Base-by-base conservation (phyloP, 2,329 filamentous ascomycete genomes). In the Sodiomyces alkalinus region DNA sequence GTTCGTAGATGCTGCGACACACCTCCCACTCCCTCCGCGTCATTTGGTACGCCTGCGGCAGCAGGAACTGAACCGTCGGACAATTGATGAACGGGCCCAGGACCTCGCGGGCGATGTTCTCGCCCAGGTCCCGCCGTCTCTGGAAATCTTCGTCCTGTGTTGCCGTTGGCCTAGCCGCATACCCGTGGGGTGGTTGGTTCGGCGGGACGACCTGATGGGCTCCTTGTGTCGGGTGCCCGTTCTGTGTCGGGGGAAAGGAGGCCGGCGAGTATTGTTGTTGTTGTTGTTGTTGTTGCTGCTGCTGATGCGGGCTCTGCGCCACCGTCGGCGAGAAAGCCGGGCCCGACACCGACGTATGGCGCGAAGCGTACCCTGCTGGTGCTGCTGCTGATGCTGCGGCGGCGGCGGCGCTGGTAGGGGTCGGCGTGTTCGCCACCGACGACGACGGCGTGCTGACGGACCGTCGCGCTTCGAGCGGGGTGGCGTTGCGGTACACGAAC, bases 401-500 rank as follows among this genome's bases (percentile, higher is more conserved):
- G n/a, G n/a, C n/a, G n/a, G n/a, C n/a, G n/a, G n/a, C n/a, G n/a
- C n/a, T n/a, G n/a, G 52, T 46, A 0, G 55, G 56, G 21, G 56
- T 49, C 8, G 46, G 35, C 27, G 50, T 40, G 22, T 39, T 41
- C 17, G 33, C 43, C 34, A 26, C 40, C 19, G 39, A 47, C 24
- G 32, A 37, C 32, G 33, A 38, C 22, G 42, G 28, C 13, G 33
- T 33, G 30, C 35, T n/a, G n/a, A n/a, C 15, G 40, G 42, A 42
- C 34, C 17, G 34, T 13, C 40, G 48, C 40, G 41, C 49, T 10
- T 28, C 19, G 6, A 39, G 43, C 33, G 44, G 52, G 29, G 52
- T 47, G 0, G 53, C 52, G 27, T 76, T 75, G 19, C 80, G 72
- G 37, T 92, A 81, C 4, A 94, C 82, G 37, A 96, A 79, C 1